Base-by-base conservation (phyloP, 805 yeast species). In the Naumovozyma castellii region DNA sequence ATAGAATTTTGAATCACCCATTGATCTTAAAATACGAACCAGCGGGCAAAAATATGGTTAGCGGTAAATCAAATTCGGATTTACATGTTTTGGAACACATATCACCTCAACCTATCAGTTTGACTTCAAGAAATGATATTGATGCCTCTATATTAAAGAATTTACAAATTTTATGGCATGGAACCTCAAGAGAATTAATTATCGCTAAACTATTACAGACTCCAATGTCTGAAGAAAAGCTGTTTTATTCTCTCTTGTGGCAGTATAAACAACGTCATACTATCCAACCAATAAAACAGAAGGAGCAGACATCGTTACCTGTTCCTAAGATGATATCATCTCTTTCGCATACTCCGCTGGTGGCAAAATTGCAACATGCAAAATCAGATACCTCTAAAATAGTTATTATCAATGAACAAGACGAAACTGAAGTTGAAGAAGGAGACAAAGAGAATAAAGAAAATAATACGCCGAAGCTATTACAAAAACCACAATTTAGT, bases 81-180 rank as follows among this genome's bases (percentile, higher is more conserved):
- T 38, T 57, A 19, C 54, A 53, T 33, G 35, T 53, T 4, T 37
- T 57, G 32, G 48, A 51, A 16, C 45, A 40, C 14, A 36, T 45
- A 19, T 42, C 40, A 13, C 44, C 51, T 35, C 37, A 45, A 4
- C 45, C 47, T 16, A 36, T 48, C 2, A 38, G 36, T 38, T 54
- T 66, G 8, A 43, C 46, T 6, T 48, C 56, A 6, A 56, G 50
- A 31, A 65, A 64, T n/a, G 78, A 76, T 38, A 73, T 84, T 40
- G 94, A 86, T 57, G 67, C 66, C 40, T 87, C 84, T 48, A 84
- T 85, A 37, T 65, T 86, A 52, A 75, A 79, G 44, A 85, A 81
- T 52, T 66, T 85, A 48, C 80, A 80, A 48, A 83, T 84, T 9
- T 61, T 85, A 45, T 85, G 92, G 77, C 95, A 84, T 58, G 90